Conservation (phyloP, 345 rosid genomes). For the Populus tremula region DNA sequence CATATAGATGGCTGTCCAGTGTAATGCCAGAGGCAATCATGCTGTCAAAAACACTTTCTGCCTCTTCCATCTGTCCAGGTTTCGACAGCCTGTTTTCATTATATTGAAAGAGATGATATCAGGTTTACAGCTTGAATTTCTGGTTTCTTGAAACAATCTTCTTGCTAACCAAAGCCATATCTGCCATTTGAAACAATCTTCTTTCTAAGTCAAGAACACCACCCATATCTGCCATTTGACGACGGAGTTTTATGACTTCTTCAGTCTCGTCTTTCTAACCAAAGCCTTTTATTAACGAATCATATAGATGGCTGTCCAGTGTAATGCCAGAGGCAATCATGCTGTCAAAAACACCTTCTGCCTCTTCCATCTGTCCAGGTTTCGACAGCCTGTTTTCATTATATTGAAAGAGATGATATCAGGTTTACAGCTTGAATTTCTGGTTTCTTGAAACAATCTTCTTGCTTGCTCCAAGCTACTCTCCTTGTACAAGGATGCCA, state of each 20-base stretch:
- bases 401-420: conserved; percentile 49
- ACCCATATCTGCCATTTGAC: conserved; percentile 48
- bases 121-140: too few relatives aligned
- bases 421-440: conserved; percentile 29
- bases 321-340: conserved; percentile 55
- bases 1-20: conserved; percentile 44
- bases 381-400: conserved; percentile 57
- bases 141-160: too few relatives aligned
- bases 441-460: conserved; percentile 54
- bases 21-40: conserved; percentile 55
- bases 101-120: conserved; percentile 49
- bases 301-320: conserved; percentile 44
- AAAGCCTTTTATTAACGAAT: conserved; percentile 57
- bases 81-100: conserved; percentile 57
- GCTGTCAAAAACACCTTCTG: conserved; percentile 44
- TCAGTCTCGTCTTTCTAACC: conserved; percentile 42
- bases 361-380: conserved; percentile 53
- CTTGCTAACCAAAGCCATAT: too few relatives aligned
- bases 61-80: conserved; percentile 53
- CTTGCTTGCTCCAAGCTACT: conserved; percentile 61
- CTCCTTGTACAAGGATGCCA: conserved; percentile 61
- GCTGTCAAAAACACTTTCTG: conserved; percentile 44
- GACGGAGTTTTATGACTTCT: conserved; percentile 46
- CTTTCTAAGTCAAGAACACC: conserved; percentile 48
- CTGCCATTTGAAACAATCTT: too few relatives aligned